These are phyloP conservation scores for Globomyces sp. DNA, from an alignment of 371 early-diverging fungal genomes.

Conservation along the genomic window DNA sequence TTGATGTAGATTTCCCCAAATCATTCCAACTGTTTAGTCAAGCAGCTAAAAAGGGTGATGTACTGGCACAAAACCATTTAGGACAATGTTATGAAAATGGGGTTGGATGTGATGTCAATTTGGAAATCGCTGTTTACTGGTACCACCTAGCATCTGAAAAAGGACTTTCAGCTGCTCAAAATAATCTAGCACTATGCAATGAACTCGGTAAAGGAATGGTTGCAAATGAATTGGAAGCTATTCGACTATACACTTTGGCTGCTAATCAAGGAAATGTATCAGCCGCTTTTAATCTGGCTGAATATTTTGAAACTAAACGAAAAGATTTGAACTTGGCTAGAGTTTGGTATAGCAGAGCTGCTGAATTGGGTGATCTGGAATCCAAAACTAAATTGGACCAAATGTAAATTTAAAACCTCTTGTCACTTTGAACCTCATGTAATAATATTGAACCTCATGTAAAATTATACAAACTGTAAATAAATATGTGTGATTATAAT, in stretches of 20 bases:
- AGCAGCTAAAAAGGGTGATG: not conserved
- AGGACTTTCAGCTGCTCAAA: slow-evolving; percentile 1
- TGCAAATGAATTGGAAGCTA: slow-evolving; percentile 1
- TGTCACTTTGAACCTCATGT: too few relatives aligned
- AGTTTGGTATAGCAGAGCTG: not conserved
- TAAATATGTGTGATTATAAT: too few relatives aligned
- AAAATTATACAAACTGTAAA: too few relatives aligned
- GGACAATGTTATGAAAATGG: slow-evolving; percentile 19
- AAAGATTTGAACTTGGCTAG: not conserved
- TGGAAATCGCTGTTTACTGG: slow-evolving; percentile 1
- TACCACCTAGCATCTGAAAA: slow-evolving; percentile 13
- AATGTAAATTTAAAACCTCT: not conserved
- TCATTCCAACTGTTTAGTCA: slow-evolving; percentile 14
- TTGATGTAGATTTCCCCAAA: slow-evolving; percentile 7
- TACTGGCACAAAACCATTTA: slow-evolving; percentile 4
- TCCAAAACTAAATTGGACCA: not conserved
- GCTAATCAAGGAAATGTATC: slow-evolving; percentile 1
- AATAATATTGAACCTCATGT: too few relatives aligned
- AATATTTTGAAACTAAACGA: not conserved
- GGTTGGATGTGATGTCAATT: not conserved
- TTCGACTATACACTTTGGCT: slow-evolving; percentile 4
- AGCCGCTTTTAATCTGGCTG: slow-evolving; percentile 2
- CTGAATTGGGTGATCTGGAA: slow-evolving; percentile 3
- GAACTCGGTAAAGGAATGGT: slow-evolving; percentile 10
- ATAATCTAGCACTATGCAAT: slow-evolving; percentile 10